These are phyloP conservation scores for Taphrina communis DNA, from an alignment of 1,139 yeast species.

Conservation along the genomic window DNA sequence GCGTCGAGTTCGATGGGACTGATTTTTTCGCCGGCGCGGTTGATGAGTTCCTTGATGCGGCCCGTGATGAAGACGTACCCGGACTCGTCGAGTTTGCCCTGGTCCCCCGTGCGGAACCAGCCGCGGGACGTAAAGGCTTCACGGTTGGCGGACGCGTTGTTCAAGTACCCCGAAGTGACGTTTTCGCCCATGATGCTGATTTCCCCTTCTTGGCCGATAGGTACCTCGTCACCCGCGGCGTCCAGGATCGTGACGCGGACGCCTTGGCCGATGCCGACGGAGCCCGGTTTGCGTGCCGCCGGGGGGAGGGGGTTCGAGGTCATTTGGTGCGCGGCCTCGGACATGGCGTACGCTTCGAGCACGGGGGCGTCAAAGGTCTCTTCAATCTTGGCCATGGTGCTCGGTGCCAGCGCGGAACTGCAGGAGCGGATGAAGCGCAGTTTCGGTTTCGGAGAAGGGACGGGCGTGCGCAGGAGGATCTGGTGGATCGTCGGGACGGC, in stretches of 20 bases:
- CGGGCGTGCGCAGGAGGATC: conserved; percentile 60
- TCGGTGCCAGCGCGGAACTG: conserved; percentile 69
- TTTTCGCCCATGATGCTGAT: conserved; percentile 68
- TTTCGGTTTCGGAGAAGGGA: conserved; percentile 59
- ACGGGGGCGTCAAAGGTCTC: conserved; percentile 66
- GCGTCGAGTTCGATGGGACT: conserved; percentile 71
- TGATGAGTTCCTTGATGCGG: conserved; percentile 68
- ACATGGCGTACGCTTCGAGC: conserved; percentile 77
- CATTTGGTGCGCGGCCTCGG: conserved; percentile 76
- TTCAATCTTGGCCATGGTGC: conserved; percentile 64
- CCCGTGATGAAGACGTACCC: conserved; percentile 67
- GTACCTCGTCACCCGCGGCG: conserved; percentile 56
- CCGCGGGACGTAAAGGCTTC: conserved; percentile 65
- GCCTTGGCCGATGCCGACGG: conserved; percentile 74
- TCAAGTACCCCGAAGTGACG: conserved; percentile 72
- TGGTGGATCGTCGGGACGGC: conserved; percentile 77
- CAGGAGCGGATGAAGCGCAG: conserved; percentile 71
- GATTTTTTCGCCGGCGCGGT: conserved; percentile 73
- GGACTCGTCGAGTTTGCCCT: conserved; percentile 65
- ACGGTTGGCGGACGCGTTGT: conserved; percentile 68
- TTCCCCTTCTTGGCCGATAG: conserved; percentile 65
- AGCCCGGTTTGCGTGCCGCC: conserved; percentile 67
- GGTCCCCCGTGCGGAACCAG: conserved; percentile 76
- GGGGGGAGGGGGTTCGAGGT: conserved; percentile 71
- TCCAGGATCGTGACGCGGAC: conserved; percentile 62